phyloP scores from a whole-genome alignment of 352 stramenopile genomes.

The Elongisporangium senticosum region DNA sequence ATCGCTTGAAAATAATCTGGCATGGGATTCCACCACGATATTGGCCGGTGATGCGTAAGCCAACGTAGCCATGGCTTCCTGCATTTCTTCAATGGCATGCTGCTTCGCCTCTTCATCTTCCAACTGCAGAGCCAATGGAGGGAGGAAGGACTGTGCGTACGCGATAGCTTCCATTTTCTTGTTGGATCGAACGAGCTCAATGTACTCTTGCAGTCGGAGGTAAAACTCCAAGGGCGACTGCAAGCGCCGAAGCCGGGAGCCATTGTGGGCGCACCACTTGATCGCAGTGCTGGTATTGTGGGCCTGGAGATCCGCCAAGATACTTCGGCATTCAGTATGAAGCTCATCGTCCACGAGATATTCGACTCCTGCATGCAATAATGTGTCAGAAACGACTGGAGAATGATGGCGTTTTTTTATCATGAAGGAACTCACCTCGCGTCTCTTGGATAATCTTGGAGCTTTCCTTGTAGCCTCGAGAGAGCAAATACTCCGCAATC shows the following conservation, averaged over 20 bases:
- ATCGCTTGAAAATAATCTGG: slow-evolving; percentile 54
- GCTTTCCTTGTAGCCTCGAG: slow-evolving; percentile 53
- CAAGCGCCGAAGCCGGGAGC: slow-evolving; percentile 58
- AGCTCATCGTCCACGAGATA: slow-evolving; percentile 65
- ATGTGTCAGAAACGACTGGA: slow-evolving; percentile 4
- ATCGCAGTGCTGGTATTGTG: slow-evolving; percentile 50
- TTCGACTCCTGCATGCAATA: slow-evolving; percentile 28
- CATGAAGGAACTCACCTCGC: slow-evolving; percentile 43
- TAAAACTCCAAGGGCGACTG: slow-evolving; percentile 71
- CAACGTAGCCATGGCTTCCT: slow-evolving; percentile 72
- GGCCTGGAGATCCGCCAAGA: slow-evolving; percentile 47
- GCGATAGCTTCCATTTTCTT: slow-evolving; percentile 69
- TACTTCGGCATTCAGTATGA: slow-evolving; percentile 41
- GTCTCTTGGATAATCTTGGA: slow-evolving; percentile 62
- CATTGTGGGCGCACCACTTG: slow-evolving; percentile 68
- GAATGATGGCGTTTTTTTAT: slow-evolving; percentile 26
- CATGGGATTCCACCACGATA: slow-evolving; percentile 58
- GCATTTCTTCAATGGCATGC: slow-evolving; percentile 53
- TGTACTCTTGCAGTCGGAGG: slow-evolving; percentile 66
- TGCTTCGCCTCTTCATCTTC: slow-evolving; percentile 47
- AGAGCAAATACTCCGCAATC: slow-evolving; percentile 72
- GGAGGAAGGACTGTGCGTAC: slow-evolving; percentile 58
- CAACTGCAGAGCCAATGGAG: slow-evolving; percentile 57
- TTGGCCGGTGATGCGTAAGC: slow-evolving; percentile 55
- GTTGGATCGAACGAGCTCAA: slow-evolving; percentile 68